phyloP scores from a whole-genome alignment of 306 rosid genomes.

The Vigna trinervia region DNA sequence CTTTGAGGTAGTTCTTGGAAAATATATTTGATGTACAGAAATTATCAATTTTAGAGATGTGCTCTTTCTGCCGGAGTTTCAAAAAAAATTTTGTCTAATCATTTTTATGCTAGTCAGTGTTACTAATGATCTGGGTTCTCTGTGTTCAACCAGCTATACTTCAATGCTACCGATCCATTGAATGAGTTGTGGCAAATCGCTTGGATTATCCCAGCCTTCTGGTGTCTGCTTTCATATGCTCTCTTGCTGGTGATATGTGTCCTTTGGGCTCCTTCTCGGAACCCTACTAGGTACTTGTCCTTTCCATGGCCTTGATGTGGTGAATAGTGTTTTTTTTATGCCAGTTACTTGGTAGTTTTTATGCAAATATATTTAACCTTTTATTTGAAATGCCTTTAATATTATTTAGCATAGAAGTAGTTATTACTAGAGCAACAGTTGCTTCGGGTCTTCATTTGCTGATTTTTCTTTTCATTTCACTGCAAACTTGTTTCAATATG shows the following conservation, averaged over 20 bases:
- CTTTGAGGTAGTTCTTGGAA: slow-evolving; percentile 74
- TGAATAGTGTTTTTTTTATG: background rate
- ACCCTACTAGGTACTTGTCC: slow-evolving; percentile 81
- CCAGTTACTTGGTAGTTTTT: background rate
- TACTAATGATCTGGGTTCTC: slow-evolving; percentile 31
- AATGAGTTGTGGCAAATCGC: slow-evolving; percentile 96
- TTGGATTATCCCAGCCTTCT: slow-evolving; percentile 94
- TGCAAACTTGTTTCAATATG: background rate
- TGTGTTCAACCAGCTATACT: slow-evolving; percentile 73
- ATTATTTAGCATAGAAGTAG: slow-evolving; percentile 8
- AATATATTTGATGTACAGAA: background rate
- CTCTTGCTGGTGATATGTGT: slow-evolving; percentile 75
- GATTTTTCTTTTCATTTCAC: background rate
- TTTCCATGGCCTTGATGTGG: slow-evolving; percentile 25
- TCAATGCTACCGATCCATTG: slow-evolving; percentile 90
- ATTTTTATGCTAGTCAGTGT: slow-evolving; percentile 24
- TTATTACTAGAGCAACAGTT: background rate
- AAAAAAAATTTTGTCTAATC: background rate
- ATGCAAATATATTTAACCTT: slow-evolving; percentile 18
- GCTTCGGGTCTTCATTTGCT: slow-evolving; percentile 17
- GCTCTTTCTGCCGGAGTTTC: slow-evolving; percentile 23
- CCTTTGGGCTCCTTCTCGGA: slow-evolving; percentile 95
- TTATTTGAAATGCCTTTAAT: background rate
- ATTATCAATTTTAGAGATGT: slow-evolving; percentile 25
- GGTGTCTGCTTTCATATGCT: slow-evolving; percentile 78